phyloP scores from a whole-genome alignment of 768 basidiomycete genomes.

The Infundibulicybe gibba region DNA sequence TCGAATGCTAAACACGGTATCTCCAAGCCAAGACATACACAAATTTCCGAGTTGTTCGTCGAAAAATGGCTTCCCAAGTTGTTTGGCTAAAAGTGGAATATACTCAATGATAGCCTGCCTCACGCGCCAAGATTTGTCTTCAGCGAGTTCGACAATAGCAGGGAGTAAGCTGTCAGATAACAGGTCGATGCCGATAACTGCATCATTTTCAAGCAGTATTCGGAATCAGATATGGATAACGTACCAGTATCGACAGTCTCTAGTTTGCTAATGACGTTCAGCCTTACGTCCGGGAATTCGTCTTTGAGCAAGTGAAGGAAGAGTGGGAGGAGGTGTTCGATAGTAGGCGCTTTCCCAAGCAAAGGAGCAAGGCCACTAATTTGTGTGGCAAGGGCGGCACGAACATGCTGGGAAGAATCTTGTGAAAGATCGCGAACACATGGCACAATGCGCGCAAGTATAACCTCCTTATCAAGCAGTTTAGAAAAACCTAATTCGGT shows the following conservation, averaged over 20 bases:
- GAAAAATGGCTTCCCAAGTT: slow-evolving; percentile 94
- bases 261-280: slow-evolving; percentile 98
- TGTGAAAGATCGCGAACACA: slow-evolving; percentile 93
- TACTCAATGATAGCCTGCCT: slow-evolving; percentile 99
- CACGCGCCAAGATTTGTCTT: slow-evolving; percentile 99
- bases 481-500: slow-evolving; percentile 79
- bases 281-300: slow-evolving; percentile 95
- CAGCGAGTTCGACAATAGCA: slow-evolving; percentile 95
- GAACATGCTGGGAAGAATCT: slow-evolving; percentile 94
- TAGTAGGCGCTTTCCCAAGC: slow-evolving; percentile 88
- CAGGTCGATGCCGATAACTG: slow-evolving; percentile 97
- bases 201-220: neutral
- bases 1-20: slow-evolving; percentile 97
- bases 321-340: slow-evolving; percentile 93
- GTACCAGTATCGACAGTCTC: slow-evolving; percentile 91
- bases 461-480: slow-evolving; percentile 89
- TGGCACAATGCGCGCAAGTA: slow-evolving; percentile 88
- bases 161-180: slow-evolving; percentile 93
- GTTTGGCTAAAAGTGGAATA: slow-evolving; percentile 97
- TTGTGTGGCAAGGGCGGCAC: slow-evolving; percentile 93
- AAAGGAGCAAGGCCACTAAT: slow-evolving; percentile 96
- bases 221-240: slow-evolving; percentile 20
- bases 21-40: slow-evolving; percentile 99
- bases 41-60: slow-evolving; percentile 95
- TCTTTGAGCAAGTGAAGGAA: slow-evolving; percentile 97